Evolutionary conservation across 164 flowering plant species (phyloP), one percentile per base, ranked within the genome.

Genomic region (Annona squamosa): DNA sequence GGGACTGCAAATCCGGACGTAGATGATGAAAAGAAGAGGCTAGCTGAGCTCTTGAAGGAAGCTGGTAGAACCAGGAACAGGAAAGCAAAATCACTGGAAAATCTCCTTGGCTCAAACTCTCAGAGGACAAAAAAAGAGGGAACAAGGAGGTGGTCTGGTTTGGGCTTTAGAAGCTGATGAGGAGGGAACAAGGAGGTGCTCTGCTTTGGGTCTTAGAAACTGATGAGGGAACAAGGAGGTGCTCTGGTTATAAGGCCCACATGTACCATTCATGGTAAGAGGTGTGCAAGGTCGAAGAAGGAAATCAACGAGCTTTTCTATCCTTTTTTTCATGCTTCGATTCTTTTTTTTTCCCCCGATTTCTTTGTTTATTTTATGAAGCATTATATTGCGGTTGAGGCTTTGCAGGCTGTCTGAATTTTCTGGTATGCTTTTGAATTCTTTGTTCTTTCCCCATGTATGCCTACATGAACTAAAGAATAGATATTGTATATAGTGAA

Each of bases 1-100:
- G 99, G 98, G 64, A 96, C 92, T 3, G 98, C 98, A 17, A 93
- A 96, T 76, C 97, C 98, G 0, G 98, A 96, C 65, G 92, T 96
- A 47, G 94, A 92, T 44, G 98, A 90, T 46, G 99, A 96, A 82
- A 96, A 89, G 90, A 88, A 80, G 70, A 87, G 99, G 84, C 81
- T 93, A 44, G 87, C 91, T 4, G 98, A 95, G 81, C 95, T 95
- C 46, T 82, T 95, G 81, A 95, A 95, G 84, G 98, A 90, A 83
- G 92, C 97, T 4, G 99, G 99, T 65, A 85, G 88, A 82, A 68
- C 90, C 6, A 79, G 98, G 66, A 91, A 90, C 84, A 84, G 86
- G 76, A 89, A 96, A 75, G 90, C 95, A 19, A 96, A 92, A 78
- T 96, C 99, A 2, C 88, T 93, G 47, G 90, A 87, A 77, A 92